These are phyloP conservation scores for Trametes cingulata DNA, from an alignment of 768 basidiomycete species.

Conservation along the genomic window DNA sequence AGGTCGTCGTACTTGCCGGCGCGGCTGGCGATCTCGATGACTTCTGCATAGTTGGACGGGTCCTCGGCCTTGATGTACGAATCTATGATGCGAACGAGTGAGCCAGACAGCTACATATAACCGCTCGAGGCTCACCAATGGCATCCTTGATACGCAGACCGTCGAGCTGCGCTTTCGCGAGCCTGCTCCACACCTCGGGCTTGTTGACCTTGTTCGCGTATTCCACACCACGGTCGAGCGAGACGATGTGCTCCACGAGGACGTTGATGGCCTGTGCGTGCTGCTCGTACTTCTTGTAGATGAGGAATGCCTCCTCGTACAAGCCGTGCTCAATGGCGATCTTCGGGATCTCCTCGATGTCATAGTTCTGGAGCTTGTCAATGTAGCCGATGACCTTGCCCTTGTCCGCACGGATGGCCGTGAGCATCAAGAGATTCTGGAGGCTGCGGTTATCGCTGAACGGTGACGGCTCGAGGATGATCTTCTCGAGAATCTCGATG, in stretches of 20 bases:
- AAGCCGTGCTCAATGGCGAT: constrained; percentile 96
- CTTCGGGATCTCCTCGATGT: constrained; percentile 90
- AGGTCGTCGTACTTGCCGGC: constrained; percentile 94
- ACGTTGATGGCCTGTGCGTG: constrained; percentile 97
- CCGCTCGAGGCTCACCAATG: constrained; percentile 61
- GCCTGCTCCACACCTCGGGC: constrained; percentile 95
- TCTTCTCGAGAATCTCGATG: constrained; percentile 97
- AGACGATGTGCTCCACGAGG: constrained; percentile 97
- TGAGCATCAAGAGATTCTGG: constrained; percentile 92
- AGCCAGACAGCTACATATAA: background rate
- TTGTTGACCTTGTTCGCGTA: constrained; percentile 96
- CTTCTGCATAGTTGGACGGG: constrained; percentile 89
- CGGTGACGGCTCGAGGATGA: constrained; percentile 94
- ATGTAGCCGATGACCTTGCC: constrained; percentile 98
- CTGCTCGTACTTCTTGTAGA: constrained; percentile 97
- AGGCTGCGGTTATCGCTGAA: constrained; percentile 98
- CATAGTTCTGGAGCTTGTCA: constrained; percentile 95
- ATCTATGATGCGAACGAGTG: constrained; percentile 45
- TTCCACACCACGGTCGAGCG: constrained; percentile 93
- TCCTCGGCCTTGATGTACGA: constrained; percentile 99
- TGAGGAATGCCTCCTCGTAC: constrained; percentile 94
- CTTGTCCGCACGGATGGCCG: constrained; percentile 96
- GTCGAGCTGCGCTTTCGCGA: constrained; percentile 99
- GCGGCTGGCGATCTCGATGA: constrained; percentile 92
- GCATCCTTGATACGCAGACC: constrained; percentile 98